These are phyloP conservation scores for Solidago caesia DNA, from an alignment of 129 eudicot genomes.

Conservation along the genomic window DNA sequence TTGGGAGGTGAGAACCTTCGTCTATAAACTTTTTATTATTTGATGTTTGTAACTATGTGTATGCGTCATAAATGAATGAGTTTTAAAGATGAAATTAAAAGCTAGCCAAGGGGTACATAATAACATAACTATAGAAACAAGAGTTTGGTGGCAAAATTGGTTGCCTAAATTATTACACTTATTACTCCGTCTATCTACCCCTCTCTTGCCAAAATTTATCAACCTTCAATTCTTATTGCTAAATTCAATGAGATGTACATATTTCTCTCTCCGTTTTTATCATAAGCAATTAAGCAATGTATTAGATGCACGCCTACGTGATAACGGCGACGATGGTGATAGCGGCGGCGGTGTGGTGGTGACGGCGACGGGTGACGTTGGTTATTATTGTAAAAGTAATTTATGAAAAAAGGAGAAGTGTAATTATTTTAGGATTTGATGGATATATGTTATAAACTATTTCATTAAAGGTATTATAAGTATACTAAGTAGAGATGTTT, in stretches of 20 bases:
- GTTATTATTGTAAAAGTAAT: too few relatives aligned
- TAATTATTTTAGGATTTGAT: too few relatives aligned
- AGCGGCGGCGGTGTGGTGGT: too few relatives aligned
- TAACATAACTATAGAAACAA: neutral
- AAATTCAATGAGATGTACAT: neutral
- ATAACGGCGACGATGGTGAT: too few relatives aligned
- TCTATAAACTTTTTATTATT: neutral
- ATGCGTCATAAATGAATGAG: conserved; percentile 32
- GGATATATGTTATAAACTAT: too few relatives aligned
- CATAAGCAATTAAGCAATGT: too few relatives aligned
- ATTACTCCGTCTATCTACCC: conserved; percentile 35
- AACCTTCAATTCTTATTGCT: neutral
- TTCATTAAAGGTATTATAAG: too few relatives aligned
- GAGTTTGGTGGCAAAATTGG: conserved; percentile 35
- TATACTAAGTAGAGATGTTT: too few relatives aligned
- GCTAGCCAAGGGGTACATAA: conserved; percentile 2
- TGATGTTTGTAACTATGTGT: neutral
- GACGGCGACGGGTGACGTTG: too few relatives aligned
- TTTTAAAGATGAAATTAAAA: conserved; percentile 22
- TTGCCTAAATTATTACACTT: conserved; percentile 25
- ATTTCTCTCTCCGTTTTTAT: neutral
- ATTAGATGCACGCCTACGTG: too few relatives aligned
- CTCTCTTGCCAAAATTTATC: conserved; percentile 13
- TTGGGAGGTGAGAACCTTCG: conserved; percentile 24
- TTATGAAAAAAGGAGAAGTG: too few relatives aligned